Base-by-base conservation (phyloP, 805 yeast species). In the Candida corydali region DNA sequence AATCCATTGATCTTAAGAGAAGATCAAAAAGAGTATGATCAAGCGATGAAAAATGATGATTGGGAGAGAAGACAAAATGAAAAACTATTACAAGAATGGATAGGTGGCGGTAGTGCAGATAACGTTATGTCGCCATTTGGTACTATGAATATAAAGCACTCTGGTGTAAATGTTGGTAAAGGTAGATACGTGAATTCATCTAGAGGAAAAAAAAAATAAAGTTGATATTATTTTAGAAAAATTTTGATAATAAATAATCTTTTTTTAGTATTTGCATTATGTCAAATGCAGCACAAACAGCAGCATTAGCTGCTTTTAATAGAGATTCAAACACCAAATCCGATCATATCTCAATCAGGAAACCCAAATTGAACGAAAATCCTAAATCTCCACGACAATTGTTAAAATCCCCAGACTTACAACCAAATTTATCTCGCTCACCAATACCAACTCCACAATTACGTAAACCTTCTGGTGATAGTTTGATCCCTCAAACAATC, bases 61-160 rank as follows among this genome's bases (percentile, higher is more conserved):
- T 87, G 96, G 94, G 82, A 80, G 49, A 76, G 85, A 52, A 74
- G 85, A 51, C 84, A 86, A 51, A 86, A 86, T 50, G 97, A 89
- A 52, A 89, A 89, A 57, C 69, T 84, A 39, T 65, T 88, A 44
- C 80, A 82, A 47, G 87, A 86, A 50, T 93, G 94, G 82, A 80
- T 89, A 34, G 96, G 97, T 12, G 95, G 95, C n/a, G 93, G 93
- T 5, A 79, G 88, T 37, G 89, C 97, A 37, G 86, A 83, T 61
- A 84, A 84, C 49, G 79, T 80, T 47, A 78, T 84, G 34, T 83
- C 96, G 10, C 98, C 98, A n/a, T 93, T 93, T 47, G 55, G 55
- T 36, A 45, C 58, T 42, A 59, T 60, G 24, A 57, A 50, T 25
- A 51, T 63, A 12, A 57, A 69, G 46, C 69, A 74, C 22, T 73